Percentiles rank a stretch among this genome's conserved stretches.
phyloP scores from a whole-genome alignment of 257 asterid species.

The Sherardia arvensis region DNA sequence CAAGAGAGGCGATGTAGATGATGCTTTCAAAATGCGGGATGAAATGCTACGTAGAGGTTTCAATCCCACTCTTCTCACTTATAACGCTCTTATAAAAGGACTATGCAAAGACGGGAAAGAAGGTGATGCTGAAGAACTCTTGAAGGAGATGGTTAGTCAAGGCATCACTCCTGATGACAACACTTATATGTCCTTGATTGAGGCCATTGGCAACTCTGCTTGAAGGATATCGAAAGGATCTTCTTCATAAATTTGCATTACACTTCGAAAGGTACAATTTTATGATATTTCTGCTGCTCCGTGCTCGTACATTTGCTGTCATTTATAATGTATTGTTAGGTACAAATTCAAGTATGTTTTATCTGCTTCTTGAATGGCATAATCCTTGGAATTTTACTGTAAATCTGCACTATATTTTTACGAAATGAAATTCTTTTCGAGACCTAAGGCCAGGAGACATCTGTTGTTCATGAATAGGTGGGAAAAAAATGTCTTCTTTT shows the following conservation, averaged over 20 bases:
- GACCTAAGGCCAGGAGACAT: background rate
- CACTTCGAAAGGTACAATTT: background rate
- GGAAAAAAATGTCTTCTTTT: background rate
- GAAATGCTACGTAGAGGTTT: conserved; percentile 39
- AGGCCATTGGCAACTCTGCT: conserved; percentile 28
- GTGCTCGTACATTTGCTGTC: background rate
- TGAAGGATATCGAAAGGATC: conserved; percentile 14
- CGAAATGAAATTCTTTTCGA: background rate
- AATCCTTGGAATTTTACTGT: conserved; percentile 2
- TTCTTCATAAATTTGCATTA: background rate
- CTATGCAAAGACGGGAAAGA: conserved; percentile 33
- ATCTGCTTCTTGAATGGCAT: background rate
- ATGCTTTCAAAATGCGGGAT: conserved; percentile 31
- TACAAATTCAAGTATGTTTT: background rate
- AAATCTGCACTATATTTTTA: background rate
- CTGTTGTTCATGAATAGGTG: conserved; percentile 1
- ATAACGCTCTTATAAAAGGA: conserved; percentile 48
- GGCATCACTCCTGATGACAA: conserved; percentile 49
- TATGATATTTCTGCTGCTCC: background rate
- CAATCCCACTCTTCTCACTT: conserved; percentile 29
- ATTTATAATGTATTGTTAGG: background rate
- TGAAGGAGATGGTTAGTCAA: conserved; percentile 49
- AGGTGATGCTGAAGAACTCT: conserved; percentile 33
- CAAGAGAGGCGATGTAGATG: conserved; percentile 35
- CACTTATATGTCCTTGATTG: conserved; percentile 39